Percentiles rank a stretch among this genome's conserved stretches.
These are phyloP conservation scores for Excoecaria agallocha DNA, from an alignment of 345 rosid genomes.

Conservation along the genomic window DNA sequence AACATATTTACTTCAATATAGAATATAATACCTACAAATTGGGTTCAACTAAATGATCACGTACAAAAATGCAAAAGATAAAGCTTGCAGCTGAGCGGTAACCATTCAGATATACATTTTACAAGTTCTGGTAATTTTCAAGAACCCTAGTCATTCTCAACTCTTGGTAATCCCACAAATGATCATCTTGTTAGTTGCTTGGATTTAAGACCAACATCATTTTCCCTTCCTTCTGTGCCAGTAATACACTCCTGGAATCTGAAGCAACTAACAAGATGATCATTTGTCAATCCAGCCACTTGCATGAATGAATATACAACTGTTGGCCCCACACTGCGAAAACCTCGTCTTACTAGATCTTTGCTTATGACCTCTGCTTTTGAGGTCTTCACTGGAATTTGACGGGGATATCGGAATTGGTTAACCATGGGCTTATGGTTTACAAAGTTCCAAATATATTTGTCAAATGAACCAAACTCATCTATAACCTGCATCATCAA, in stretches of 20 bases:
- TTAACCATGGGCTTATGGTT: slow-evolving; percentile 66
- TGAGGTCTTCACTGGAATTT: slow-evolving; percentile 78
- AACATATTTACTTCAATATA: neutral
- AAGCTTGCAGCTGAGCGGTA: slow-evolving; percentile 1
- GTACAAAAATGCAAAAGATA: slow-evolving; percentile 6
- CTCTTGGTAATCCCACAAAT: neutral
- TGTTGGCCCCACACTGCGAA: slow-evolving; percentile 85
- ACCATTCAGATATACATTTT: neutral
- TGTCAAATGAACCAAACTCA: slow-evolving; percentile 71
- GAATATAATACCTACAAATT: slow-evolving; percentile 6
- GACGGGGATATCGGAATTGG: slow-evolving; percentile 70
- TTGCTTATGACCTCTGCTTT: slow-evolving; percentile 83
- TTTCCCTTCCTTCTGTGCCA: slow-evolving; percentile 36
- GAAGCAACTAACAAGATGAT: slow-evolving; percentile 75
- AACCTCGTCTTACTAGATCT: slow-evolving; percentile 82
- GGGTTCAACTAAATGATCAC: neutral
- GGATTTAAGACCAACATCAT: neutral
- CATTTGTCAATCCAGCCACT: slow-evolving; percentile 73
- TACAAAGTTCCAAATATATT: slow-evolving; percentile 82
- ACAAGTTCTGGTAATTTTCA: neutral
- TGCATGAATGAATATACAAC: slow-evolving; percentile 86
- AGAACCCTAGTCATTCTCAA: neutral
- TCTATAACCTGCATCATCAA: slow-evolving; percentile 69
- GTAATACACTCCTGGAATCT: slow-evolving; percentile 68
- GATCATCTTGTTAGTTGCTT: too few relatives aligned